A percentile compares a stretch with the other conserved stretches of the same genome.
Evolutionary conservation across 225 moss, liverwort and hornwort genomes (phyloP).

Genomic region (Climacium dendroides): DNA sequence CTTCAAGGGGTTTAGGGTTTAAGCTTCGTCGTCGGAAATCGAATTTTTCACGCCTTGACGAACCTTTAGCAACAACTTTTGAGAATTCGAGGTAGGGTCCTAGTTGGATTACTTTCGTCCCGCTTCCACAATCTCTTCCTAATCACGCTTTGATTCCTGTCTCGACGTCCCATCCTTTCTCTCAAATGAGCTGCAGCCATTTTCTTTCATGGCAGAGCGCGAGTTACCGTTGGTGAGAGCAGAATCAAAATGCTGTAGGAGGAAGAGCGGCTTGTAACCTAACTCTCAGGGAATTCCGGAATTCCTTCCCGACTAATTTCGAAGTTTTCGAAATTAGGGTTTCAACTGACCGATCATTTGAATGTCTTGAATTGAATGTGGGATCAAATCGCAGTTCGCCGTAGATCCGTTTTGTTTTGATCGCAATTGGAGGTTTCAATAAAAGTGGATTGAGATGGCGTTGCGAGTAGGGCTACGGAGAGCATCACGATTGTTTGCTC

Average conservation of each 20-base stretch:
- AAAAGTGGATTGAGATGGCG: slow-evolving; percentile 1
- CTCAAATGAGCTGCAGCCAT: background rate
- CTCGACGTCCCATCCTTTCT: background rate
- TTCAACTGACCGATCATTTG: background rate
- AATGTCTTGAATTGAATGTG: background rate
- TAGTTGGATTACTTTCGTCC: background rate
- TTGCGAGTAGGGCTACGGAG: slow-evolving; percentile 6
- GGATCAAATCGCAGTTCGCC: background rate
- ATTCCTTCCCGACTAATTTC: background rate
- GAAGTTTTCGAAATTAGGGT: background rate
- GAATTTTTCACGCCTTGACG: background rate
- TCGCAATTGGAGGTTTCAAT: background rate
- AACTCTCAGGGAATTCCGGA: too few species aligned
- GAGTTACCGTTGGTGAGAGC: background rate
- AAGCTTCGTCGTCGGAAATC: background rate
- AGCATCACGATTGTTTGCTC: background rate
- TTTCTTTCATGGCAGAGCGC: background rate
- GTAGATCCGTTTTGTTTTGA: background rate
- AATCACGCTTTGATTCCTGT: background rate
- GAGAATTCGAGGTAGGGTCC: background rate
- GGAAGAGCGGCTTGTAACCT: background rate
- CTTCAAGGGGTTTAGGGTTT: background rate
- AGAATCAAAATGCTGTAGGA: background rate
- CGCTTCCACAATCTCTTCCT: background rate
- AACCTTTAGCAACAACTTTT: background rate